Conservation (phyloP, 345 rosid genomes). For the Syzygium aromaticum region DNA sequence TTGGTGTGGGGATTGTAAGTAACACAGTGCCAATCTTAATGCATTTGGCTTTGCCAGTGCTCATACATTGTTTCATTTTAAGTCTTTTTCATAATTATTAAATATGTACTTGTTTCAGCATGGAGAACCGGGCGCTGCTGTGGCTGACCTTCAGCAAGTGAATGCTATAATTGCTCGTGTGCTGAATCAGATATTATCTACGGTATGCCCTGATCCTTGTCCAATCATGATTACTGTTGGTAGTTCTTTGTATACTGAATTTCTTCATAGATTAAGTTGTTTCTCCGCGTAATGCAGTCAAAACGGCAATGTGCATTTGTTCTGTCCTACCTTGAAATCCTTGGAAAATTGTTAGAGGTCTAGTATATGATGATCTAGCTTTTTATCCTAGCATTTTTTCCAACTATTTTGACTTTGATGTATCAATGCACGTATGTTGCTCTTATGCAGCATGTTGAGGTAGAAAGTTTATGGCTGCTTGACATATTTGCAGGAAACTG, state of each 20-base stretch:
- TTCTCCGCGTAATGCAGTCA: background rate
- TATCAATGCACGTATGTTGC: background rate
- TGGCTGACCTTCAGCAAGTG: constrained; percentile 86
- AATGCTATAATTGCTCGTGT: constrained; percentile 86
- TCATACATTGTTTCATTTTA: background rate
- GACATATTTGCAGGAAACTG: constrained; percentile 69
- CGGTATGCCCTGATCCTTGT: constrained; percentile 32
- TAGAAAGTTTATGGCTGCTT: background rate
- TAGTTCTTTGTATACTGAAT: background rate
- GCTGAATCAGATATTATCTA: constrained; percentile 75
- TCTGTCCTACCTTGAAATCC: background rate
- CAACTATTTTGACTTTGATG: background rate
- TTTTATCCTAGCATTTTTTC: background rate
- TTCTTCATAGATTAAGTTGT: background rate
- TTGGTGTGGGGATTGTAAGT: constrained; percentile 96
- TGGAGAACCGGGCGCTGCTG: constrained; percentile 96
- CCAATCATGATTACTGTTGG: background rate
- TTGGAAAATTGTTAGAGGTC: background rate
- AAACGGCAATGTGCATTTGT: background rate
- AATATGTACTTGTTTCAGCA: too few relatives aligned
- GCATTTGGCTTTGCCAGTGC: background rate
- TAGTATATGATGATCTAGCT: background rate
- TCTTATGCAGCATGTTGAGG: background rate
- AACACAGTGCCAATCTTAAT: background rate
- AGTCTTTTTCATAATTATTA: background rate